Evolutionary conservation across 2,329 filamentous ascomycete species (phyloP).

Genomic region (Aureobasidium lini): DNA sequence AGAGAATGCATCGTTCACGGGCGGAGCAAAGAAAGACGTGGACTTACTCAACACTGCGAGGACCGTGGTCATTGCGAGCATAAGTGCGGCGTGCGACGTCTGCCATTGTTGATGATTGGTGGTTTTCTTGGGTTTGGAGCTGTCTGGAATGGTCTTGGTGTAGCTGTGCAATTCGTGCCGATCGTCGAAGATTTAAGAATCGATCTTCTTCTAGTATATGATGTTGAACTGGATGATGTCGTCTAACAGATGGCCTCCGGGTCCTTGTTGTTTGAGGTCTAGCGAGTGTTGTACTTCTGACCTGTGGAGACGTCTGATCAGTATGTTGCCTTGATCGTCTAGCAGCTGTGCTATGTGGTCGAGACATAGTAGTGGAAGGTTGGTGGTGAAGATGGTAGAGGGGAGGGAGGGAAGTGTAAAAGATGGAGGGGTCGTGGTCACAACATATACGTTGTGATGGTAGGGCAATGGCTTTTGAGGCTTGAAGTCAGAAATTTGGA

Average conservation of each 20-base stretch:
- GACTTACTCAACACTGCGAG: conserved; percentile 12
- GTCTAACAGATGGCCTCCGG: conserved; percentile 4
- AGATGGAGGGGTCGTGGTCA: neutral
- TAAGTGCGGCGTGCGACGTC: conserved; percentile 13
- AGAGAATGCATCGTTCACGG: neutral
- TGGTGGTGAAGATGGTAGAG: neutral
- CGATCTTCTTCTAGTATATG: conserved; percentile 2
- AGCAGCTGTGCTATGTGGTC: neutral
- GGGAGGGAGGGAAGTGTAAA: neutral
- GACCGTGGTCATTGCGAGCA: conserved; percentile 13
- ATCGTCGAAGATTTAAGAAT: neutral
- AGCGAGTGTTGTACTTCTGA: neutral
- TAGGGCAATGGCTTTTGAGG: conserved; percentile 13
- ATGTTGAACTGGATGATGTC: neutral
- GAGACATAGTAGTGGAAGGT: neutral
- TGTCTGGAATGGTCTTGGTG: neutral
- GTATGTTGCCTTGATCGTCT: neutral
- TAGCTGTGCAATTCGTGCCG: conserved; percentile 6
- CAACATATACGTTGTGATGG: conserved; percentile 9
- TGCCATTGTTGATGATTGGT: conserved; percentile 3
- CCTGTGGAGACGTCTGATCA: conserved; percentile 4
- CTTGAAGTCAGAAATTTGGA: conserved; percentile 2
- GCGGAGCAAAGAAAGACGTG: neutral
- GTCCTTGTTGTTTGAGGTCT: neutral
- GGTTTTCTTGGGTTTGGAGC: neutral